Base-by-base conservation (phyloP, 2,329 filamentous ascomycete species). In the Seiridium cupressi region DNA sequence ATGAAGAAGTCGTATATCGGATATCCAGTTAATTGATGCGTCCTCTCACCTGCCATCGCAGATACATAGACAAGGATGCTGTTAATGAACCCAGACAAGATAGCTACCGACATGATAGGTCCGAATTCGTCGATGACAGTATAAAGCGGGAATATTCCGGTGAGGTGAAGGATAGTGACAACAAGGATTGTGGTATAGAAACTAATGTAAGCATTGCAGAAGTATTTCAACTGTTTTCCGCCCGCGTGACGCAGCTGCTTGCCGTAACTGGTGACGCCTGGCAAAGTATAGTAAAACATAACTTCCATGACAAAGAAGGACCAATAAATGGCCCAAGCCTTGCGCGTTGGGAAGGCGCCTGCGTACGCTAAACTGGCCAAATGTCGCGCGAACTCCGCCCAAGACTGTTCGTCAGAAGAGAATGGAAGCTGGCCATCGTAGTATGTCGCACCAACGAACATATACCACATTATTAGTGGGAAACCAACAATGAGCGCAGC, bases 271-370 rank as follows among this genome's bases (percentile, higher is more conserved):
- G 88, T 93, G 62, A 98, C 88, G 64, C 95, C 95, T 1, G 95
- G 95, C 70, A 97, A 85, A 61, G 88, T 78, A 70, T 94, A 86
- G 79, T 99, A 99, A 73, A 90, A 90, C 47, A 87, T 81, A 60
- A 83, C 91, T 78, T 98, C 91, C 60, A 93, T 90, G 68, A 96
- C 74, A 77, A 96, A 89, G 76, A 97, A 98, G 58, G 82, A 80
- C 95, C 95, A 99, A 82, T 98, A 99, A 71, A 97, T 95, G 60
- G 82, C 76, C 93, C 94, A 99, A 2, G 93, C 93, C 73, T 89
- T 89, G 58, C 87, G 73, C 59, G 88, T 88, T 1, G 95, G 95
- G 75, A 89, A 98, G 0, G 93, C 94, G 65, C 91, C 90, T 32
- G 89, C 89, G 75, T 93, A 95, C 57, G 91, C 87, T 62, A 97